Evolutionary conservation across 306 rosid species (phyloP), one percentile per base, ranked within the genome.

Genomic region (Urtica urens): DNA sequence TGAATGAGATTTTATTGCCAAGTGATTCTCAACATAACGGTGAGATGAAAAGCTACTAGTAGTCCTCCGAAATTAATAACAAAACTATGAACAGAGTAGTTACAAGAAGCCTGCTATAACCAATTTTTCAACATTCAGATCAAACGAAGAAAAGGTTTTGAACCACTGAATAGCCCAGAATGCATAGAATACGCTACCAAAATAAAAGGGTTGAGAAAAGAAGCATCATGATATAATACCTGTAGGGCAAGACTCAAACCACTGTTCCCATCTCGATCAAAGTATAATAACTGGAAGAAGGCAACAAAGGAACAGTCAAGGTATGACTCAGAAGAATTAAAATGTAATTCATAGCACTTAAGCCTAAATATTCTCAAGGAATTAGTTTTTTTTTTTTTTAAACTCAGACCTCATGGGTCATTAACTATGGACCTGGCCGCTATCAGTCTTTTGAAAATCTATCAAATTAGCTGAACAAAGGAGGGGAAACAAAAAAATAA

Each of bases 201-300:
- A 15, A 41, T 41, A 7, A 21, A n/a, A 28, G 33, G 10, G 4
- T 28, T 28, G 10, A 28, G 10, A 35, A 35, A 2, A 12, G 2
- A 35, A 35, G 7, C n/a, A n/a, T n/a, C n/a, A n/a, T n/a, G n/a
- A n/a, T 5, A 35, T 15, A 35, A 39, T 77, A 92, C 99, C 94
- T 92, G 99, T 55, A 92, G 74, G 38, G 88, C 90, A 61, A 92
- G 93, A 63, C 95, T 83, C 64, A 92, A 62, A 61, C 99, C 99
- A 44, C 86, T 72, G 38, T 53, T 82, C 57, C 74, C 94, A 55
- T 80, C 99, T 61, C 60, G 93, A 65, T 92, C 96, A 60, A 92
- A 92, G 72, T 82, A 79, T 54, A 92, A 38, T 49, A 86, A 74
- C 99, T 92, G 82, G 18, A 24, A 57, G 62, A 66, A 28, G 46